phyloP scores from a whole-genome alignment of 2,329 filamentous ascomycete genomes.

The Cytospora mali region DNA sequence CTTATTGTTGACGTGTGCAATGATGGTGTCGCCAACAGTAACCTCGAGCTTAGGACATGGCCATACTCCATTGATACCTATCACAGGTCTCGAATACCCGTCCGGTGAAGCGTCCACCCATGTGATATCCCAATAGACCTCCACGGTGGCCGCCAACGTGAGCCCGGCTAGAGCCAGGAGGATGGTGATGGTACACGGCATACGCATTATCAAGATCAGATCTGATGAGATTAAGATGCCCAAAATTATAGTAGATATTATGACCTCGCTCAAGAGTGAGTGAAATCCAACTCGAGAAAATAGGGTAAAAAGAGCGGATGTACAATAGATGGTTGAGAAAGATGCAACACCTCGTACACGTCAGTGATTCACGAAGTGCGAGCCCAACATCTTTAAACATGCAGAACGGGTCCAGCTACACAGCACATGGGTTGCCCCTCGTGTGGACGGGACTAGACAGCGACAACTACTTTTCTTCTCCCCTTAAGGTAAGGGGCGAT shows the following conservation, averaged over 20 bases:
- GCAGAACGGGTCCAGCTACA: slow-evolving; percentile 18
- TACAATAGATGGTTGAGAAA: background rate
- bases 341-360: background rate
- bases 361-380: slow-evolving; percentile 4
- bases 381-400: slow-evolving; percentile 23
- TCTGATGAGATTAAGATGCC: background rate
- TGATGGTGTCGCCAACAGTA: slow-evolving; percentile 51
- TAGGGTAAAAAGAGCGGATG: background rate
- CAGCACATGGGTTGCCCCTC: slow-evolving; percentile 11
- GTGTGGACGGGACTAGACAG: slow-evolving; percentile 2
- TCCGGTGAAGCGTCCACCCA: slow-evolving; percentile 45
- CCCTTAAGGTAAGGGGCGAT: slow-evolving; percentile 1
- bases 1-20: slow-evolving; percentile 53
- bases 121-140: slow-evolving; percentile 43
- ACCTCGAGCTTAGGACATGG: slow-evolving; percentile 60
- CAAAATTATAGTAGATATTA: background rate
- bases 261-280: background rate
- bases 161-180: slow-evolving; percentile 32
- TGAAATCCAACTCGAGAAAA: background rate
- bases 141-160: slow-evolving; percentile 38
- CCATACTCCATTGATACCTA: slow-evolving; percentile 64
- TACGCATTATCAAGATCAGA: slow-evolving; percentile 17
- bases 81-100: slow-evolving; percentile 41
- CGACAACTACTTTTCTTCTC: slow-evolving; percentile 1
- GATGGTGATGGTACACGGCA: background rate